These are phyloP conservation scores for Trypanosoma scelopori DNA, from an alignment of 208 protist species.

Conservation along the genomic window DNA sequence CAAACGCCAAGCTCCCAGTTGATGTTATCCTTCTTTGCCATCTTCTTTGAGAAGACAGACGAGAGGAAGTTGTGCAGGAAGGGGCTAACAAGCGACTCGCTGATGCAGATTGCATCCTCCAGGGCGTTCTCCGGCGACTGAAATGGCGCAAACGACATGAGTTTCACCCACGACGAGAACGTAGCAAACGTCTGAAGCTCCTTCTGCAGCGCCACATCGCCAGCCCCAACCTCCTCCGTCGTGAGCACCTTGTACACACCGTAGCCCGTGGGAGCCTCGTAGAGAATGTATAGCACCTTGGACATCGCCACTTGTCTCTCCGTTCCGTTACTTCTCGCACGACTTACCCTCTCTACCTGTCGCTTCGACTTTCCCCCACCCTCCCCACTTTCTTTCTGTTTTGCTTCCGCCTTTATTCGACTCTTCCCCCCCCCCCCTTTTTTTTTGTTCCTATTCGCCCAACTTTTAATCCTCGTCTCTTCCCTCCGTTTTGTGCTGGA, in stretches of 20 bases:
- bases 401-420: slow-evolving; percentile 5
- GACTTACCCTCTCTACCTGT: too few species aligned
- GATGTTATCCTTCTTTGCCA: slow-evolving; percentile 68
- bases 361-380: too few species aligned
- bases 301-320: slow-evolving; percentile 46
- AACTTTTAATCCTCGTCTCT: background rate
- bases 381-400: slow-evolving; percentile 2
- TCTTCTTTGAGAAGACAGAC: slow-evolving; percentile 94
- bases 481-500: background rate
- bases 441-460: background rate
- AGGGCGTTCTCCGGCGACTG: slow-evolving; percentile 96
- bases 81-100: slow-evolving; percentile 92
- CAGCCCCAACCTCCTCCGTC: slow-evolving; percentile 94
- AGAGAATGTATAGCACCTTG: slow-evolving; percentile 93
- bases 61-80: slow-evolving; percentile 95
- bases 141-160: slow-evolving; percentile 97
- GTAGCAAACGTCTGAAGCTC: slow-evolving; percentile 91
- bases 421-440: background rate
- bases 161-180: slow-evolving; percentile 95
- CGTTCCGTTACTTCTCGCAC: too few species aligned
- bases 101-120: slow-evolving; percentile 97
- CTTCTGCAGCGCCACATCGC: slow-evolving; percentile 90
- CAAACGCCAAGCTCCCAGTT: slow-evolving; percentile 94
- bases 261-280: slow-evolving; percentile 97
- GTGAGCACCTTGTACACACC: slow-evolving; percentile 95